Evolutionary conservation across 2,329 filamentous ascomycete genomes (phyloP).

Genomic region (Hymenoscyphus fraxineus): DNA sequence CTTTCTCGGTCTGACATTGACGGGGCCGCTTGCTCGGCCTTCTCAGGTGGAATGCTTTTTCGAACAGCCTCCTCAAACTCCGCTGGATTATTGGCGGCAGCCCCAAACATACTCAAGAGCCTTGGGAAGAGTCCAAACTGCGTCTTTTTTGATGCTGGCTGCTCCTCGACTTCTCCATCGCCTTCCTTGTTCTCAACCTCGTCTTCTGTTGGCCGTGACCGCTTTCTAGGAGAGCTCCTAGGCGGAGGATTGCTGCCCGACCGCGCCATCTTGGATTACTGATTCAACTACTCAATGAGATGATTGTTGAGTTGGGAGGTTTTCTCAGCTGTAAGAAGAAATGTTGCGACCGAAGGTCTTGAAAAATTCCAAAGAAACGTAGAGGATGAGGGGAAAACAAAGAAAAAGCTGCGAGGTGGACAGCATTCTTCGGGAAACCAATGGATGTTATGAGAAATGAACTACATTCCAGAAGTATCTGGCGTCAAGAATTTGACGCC

Average conservation of each 20-base stretch:
- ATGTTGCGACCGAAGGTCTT: background rate
- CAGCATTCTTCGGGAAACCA: slow-evolving; percentile 10
- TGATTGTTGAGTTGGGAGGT: background rate
- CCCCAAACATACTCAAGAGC: background rate
- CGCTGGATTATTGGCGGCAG: background rate
- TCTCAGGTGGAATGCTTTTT: background rate
- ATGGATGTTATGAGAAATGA: slow-evolving; percentile 6
- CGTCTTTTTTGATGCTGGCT: background rate
- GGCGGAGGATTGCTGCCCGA: background rate
- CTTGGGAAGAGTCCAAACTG: background rate
- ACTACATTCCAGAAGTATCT: slow-evolving; percentile 6
- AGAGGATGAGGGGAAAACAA: slow-evolving; percentile 2
- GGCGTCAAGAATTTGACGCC: slow-evolving; percentile 1
- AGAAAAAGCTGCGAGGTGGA: background rate
- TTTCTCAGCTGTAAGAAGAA: background rate
- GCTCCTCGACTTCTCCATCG: background rate
- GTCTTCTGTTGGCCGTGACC: background rate
- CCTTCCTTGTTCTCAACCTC: background rate
- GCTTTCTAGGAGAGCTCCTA: background rate
- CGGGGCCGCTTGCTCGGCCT: background rate
- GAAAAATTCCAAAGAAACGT: background rate
- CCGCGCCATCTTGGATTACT: background rate
- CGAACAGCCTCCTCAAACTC: background rate
- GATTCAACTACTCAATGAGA: background rate
- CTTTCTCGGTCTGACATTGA: background rate